Evolutionary conservation across 2,329 filamentous ascomycete genomes (phyloP).

Genomic region (Macrophomina phaseolina): DNA sequence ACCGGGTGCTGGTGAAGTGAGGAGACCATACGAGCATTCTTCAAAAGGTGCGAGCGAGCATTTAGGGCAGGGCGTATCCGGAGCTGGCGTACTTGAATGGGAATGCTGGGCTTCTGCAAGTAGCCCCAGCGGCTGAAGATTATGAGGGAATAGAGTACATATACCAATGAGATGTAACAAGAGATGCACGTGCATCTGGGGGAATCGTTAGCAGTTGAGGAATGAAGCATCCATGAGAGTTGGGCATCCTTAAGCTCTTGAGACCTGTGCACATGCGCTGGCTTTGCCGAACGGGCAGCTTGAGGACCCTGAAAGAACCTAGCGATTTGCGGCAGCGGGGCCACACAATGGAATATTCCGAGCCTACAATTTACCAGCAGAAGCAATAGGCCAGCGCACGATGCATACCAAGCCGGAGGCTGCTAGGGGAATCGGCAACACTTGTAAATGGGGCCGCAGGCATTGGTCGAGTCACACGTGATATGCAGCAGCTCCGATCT

Average conservation of each 20-base stretch:
- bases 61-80: constrained; percentile 25
- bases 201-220: not conserved
- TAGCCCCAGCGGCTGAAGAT: constrained; percentile 5
- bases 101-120: constrained; percentile 20
- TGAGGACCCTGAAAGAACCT: too few species aligned
- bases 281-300: not conserved
- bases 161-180: constrained; percentile 18
- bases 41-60: constrained; percentile 25
- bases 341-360: not conserved
- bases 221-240: not conserved
- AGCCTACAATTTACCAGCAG: not conserved
- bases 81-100: constrained; percentile 26
- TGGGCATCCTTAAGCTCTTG: not conserved
- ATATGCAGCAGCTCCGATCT: constrained; percentile 21
- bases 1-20: constrained; percentile 62
- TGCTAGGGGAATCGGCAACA: not conserved
- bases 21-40: not conserved
- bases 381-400: not conserved
- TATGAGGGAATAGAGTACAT: constrained; percentile 15
- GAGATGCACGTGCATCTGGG: constrained; percentile 2
- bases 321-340: not conserved
- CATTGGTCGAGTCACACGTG: constrained; percentile 19
- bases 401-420: not conserved
- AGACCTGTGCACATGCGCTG: too few species aligned
- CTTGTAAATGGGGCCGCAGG: constrained; percentile 10